Conservation (phyloP, 495 filamentous ascomycete genomes). For the Aspergillus indologenus region DNA sequence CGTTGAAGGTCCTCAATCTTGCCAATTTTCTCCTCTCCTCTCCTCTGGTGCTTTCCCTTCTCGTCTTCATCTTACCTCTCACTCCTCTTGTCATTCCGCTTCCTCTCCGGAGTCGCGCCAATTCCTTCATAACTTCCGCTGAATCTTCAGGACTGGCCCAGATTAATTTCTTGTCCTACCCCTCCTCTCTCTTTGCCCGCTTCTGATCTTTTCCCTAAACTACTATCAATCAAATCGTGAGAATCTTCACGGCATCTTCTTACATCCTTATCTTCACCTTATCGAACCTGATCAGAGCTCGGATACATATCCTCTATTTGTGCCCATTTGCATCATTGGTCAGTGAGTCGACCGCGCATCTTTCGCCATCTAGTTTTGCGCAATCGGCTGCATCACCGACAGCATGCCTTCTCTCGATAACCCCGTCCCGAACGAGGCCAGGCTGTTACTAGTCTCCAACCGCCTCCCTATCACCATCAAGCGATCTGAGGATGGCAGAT, state of each 20-base stretch:
- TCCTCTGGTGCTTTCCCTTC: too few species aligned
- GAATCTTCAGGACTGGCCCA: conserved; percentile 4
- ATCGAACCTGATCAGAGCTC: background rate
- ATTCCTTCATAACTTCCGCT: background rate
- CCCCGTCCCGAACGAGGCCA: conserved; percentile 32
- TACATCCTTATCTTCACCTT: background rate
- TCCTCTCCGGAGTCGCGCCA: background rate
- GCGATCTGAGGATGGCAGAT: conserved; percentile 75
- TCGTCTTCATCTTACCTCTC: too few species aligned
- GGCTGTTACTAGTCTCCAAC: conserved; percentile 85
- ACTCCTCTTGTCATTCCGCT: background rate
- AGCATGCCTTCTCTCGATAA: conserved; percentile 38
- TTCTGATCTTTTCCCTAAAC: background rate
- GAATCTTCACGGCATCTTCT: background rate
- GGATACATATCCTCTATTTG: conserved; percentile 1
- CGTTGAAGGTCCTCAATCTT: background rate
- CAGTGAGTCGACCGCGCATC: background rate
- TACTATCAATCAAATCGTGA: background rate
- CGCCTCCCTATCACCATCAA: conserved; percentile 95
- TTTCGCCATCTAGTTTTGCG: background rate
- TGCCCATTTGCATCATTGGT: background rate
- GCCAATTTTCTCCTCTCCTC: background rate
- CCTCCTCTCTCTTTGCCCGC: background rate
- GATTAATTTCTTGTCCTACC: background rate
- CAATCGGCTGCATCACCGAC: conserved; percentile 4